Evolutionary conservation across 495 filamentous ascomycete species (phyloP).

Genomic region (Neurospora sp.): DNA sequence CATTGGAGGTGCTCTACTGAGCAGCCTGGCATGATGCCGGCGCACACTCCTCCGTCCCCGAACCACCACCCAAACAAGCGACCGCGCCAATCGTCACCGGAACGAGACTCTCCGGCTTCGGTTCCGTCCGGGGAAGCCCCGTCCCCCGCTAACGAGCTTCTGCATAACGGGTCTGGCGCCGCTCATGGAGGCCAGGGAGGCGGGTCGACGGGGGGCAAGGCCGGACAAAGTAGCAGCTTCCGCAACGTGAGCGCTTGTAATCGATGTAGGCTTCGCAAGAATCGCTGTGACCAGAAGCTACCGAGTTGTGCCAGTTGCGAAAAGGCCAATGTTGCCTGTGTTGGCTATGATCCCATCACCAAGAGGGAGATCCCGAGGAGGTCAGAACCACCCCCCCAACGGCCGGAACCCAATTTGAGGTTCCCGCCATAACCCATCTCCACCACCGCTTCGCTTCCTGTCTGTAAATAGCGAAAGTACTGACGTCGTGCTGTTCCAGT

Average conservation of each 20-base stretch:
- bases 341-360: conserved; percentile 92
- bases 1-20: not conserved
- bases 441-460: not conserved
- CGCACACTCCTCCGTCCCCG: conserved; percentile 34
- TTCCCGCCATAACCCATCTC: conserved; percentile 3
- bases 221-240: conserved; percentile 51
- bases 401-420: not conserved
- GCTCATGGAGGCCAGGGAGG: conserved; percentile 1
- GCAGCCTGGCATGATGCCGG: conserved; percentile 25
- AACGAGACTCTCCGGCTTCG: conserved; percentile 35
- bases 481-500: conserved; percentile 32
- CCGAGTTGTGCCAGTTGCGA: conserved; percentile 85
- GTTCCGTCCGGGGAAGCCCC: conserved; percentile 18
- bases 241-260: conserved; percentile 95
- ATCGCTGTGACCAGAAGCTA: conserved; percentile 85
- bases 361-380: conserved; percentile 86
- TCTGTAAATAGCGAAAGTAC: conserved; percentile 1
- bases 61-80: conserved; percentile 38
- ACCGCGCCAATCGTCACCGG: conserved; percentile 38
- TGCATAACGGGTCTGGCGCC: conserved; percentile 16
- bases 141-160: conserved; percentile 27
- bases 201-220: conserved; percentile 20
- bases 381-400: conserved; percentile 24
- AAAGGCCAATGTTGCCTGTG: conserved; percentile 80
- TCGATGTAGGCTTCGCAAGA: conserved; percentile 84